Evolutionary conservation across 345 rosid genomes (phyloP).

Genomic region (Populus davidiana): DNA sequence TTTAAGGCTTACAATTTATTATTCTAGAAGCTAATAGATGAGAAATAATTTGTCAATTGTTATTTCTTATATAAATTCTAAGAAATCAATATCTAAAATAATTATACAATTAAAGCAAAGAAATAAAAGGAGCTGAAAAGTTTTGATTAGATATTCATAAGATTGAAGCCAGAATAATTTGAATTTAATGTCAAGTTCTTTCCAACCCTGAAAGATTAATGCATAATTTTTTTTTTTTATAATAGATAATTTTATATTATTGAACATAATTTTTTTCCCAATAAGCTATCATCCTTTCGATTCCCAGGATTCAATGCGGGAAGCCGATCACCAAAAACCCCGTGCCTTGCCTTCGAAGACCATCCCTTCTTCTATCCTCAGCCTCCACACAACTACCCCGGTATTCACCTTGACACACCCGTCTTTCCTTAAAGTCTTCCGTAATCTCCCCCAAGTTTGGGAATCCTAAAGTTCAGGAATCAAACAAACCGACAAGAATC

Average conservation of each 20-base stretch:
- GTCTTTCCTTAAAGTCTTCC: slow-evolving; percentile 51
- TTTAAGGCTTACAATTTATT: too few relatives aligned
- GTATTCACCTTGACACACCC: slow-evolving; percentile 70
- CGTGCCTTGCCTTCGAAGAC: slow-evolving; percentile 63
- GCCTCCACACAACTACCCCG: slow-evolving; percentile 77
- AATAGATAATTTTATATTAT: too few relatives aligned
- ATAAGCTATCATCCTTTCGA: slow-evolving; percentile 58
- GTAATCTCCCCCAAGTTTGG: slow-evolving; percentile 56
- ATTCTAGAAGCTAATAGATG: too few relatives aligned
- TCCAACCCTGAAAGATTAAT: too few relatives aligned
- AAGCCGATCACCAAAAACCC: slow-evolving; percentile 52
- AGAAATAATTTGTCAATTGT: too few relatives aligned
- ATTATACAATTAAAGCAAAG: too few relatives aligned
- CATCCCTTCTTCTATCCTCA: slow-evolving; percentile 59
- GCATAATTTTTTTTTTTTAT: too few relatives aligned
- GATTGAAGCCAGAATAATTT: too few relatives aligned
- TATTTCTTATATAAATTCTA: too few relatives aligned
- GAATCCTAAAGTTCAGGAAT: slow-evolving; percentile 87
- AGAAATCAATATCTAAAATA: too few relatives aligned
- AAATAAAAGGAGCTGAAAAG: fast-evolving
- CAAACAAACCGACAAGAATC: slow-evolving; percentile 65
- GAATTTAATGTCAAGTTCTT: fast-evolving
- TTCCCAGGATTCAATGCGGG: slow-evolving; percentile 51
- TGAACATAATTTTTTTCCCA: too few relatives aligned
- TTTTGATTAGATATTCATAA: too few relatives aligned